phyloP scores from a whole-genome alignment of 1,139 yeast genomes.

The Taphrina flavorubra region DNA sequence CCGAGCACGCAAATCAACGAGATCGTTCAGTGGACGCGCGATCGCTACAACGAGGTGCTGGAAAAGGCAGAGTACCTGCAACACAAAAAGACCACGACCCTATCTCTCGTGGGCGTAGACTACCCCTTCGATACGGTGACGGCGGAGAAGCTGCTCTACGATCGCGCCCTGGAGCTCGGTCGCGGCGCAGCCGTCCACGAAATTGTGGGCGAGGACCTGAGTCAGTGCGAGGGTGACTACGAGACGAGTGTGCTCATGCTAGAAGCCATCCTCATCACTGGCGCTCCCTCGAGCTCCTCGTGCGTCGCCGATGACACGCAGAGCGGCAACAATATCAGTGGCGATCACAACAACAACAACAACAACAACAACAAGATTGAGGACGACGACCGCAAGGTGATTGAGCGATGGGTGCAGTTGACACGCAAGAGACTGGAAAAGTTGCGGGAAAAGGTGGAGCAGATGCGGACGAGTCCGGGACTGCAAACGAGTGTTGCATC shows the following conservation, averaged over 20 bases:
- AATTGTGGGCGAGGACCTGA: slow-evolving; percentile 72
- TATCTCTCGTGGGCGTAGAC: slow-evolving; percentile 34
- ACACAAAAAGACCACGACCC: slow-evolving; percentile 50
- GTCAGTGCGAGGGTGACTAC: slow-evolving; percentile 59
- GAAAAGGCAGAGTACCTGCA: slow-evolving; percentile 84
- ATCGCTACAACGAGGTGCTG: slow-evolving; percentile 82
- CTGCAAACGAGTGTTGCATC: slow-evolving; percentile 1
- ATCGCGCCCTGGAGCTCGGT: slow-evolving; percentile 90
- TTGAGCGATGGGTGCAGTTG: slow-evolving; percentile 56
- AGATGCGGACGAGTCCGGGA: slow-evolving; percentile 10
- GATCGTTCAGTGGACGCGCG: slow-evolving; percentile 90
- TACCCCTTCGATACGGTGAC: slow-evolving; percentile 52
- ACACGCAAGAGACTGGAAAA: slow-evolving; percentile 25
- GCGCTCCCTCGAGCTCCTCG: background rate
- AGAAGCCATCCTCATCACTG: slow-evolving; percentile 44
- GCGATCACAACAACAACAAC: slow-evolving; percentile 51
- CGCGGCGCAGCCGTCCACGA: slow-evolving; percentile 90
- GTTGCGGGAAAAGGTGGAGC: slow-evolving; percentile 30
- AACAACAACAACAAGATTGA: slow-evolving; percentile 56
- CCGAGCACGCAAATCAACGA: slow-evolving; percentile 60
- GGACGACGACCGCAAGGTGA: slow-evolving; percentile 71
- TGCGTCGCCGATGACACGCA: background rate
- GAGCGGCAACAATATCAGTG: slow-evolving; percentile 57
- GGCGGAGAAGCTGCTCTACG: slow-evolving; percentile 86
- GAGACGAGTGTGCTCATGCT: slow-evolving; percentile 41